Conservation (phyloP, 352 stramenopile genomes). For the Pythium aristosporum region DNA sequence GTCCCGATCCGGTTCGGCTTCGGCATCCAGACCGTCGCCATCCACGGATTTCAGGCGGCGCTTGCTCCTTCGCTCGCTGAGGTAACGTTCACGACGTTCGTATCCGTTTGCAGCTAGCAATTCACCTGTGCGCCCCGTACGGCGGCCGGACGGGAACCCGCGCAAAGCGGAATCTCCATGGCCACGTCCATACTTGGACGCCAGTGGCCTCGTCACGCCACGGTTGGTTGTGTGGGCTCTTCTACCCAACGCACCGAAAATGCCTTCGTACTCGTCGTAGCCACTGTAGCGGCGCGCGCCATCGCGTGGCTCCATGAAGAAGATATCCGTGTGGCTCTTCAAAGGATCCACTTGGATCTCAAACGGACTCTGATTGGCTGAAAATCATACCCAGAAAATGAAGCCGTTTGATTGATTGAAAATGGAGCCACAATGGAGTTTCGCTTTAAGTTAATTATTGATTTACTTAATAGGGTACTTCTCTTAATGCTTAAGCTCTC, state of each 20-base stretch:
- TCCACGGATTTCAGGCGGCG: slow-evolving; percentile 24
- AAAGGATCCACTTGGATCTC: slow-evolving; percentile 12
- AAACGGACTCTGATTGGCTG: slow-evolving; percentile 14
- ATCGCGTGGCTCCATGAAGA: slow-evolving; percentile 8
- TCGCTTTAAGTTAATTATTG: no score
- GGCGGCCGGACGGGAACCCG: slow-evolving; percentile 1
- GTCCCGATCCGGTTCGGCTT: slow-evolving; percentile 13
- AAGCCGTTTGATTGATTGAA: neutral
- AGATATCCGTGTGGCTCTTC: slow-evolving; percentile 14
- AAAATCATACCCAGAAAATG: slow-evolving; percentile 10
- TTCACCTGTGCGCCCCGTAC: neutral
- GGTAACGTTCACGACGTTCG: slow-evolving; percentile 24
- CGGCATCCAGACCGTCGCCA: slow-evolving; percentile 13
- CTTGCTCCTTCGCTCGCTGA: slow-evolving; percentile 26
- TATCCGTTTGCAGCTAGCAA: slow-evolving; percentile 18
- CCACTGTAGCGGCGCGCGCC: slow-evolving; percentile 26
- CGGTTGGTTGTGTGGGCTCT: neutral
- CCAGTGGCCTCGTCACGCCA: neutral
- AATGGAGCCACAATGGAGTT: neutral
- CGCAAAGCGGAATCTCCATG: neutral
- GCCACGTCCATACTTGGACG: slow-evolving; percentile 3
- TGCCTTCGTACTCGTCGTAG: slow-evolving; percentile 70
- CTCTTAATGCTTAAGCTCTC: neutral
- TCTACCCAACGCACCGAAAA: slow-evolving; percentile 48
- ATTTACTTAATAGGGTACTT: no score